A percentile compares a stretch with the other conserved stretches of the same genome.
Evolutionary conservation across 192 early-diverging fungal genomes (phyloP).

Genomic region (Backusella tuberculispora): DNA sequence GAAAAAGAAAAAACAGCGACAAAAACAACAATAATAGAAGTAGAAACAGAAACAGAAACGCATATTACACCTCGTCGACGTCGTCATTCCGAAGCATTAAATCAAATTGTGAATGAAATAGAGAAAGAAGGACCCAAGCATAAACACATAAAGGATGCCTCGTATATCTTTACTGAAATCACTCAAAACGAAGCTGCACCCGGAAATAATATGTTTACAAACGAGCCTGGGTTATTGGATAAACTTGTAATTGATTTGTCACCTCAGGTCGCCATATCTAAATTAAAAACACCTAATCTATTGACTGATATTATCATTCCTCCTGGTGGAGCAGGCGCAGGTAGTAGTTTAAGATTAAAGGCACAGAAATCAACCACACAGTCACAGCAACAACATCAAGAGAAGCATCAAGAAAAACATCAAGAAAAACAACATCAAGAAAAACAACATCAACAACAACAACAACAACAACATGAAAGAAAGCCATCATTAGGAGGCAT

Average conservation of each 20-base stretch:
- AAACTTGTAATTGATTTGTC: slow-evolving; percentile 29
- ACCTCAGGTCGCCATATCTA: slow-evolving; percentile 29
- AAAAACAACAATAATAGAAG: no score
- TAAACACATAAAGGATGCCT: neutral
- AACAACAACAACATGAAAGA: slow-evolving; percentile 10
- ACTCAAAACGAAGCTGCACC: slow-evolving; percentile 32
- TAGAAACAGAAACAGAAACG: no score
- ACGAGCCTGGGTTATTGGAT: slow-evolving; percentile 22
- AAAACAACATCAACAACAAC: neutral
- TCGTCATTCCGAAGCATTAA: neutral
- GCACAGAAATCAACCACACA: neutral
- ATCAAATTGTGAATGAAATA: neutral
- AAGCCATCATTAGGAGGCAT: slow-evolving; percentile 10
- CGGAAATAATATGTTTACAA: slow-evolving; percentile 26
- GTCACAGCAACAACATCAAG: neutral
- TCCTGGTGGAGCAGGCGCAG: neutral
- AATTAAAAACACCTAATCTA: slow-evolving; percentile 35
- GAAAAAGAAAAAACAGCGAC: no score
- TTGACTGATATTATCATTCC: slow-evolving; percentile 17
- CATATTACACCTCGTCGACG: neutral
- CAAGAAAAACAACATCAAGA: neutral
- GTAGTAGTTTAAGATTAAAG: neutral
- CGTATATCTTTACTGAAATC: neutral
- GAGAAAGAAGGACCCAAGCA: neutral
- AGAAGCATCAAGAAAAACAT: neutral